Evolutionary conservation across 176 grass and related monocot genomes (phyloP), one percentile per base, ranked within the genome.

Genomic region (Tillandsia leiboldiana): DNA sequence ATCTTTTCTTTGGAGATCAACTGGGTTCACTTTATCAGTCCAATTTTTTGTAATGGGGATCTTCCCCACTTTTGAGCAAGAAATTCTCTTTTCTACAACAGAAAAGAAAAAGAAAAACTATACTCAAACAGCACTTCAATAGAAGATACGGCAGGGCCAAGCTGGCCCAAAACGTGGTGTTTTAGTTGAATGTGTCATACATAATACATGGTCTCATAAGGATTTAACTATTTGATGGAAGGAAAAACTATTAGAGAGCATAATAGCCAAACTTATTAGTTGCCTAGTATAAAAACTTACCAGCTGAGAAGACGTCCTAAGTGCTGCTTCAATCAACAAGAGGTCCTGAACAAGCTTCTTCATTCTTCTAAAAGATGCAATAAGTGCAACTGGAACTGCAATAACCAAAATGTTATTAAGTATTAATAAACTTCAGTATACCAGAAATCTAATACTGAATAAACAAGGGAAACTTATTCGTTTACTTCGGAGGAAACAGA

Each of bases 331-430:
- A 79, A 94, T 86, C 67, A 88, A 63, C 51, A 75, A 82, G 52
- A 77, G 72, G 12, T 94, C 87, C 49, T 90, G 78, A 67, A 67
- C 72, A 24, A 99, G 90, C 81, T 83, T 99, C 84, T 90, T 99
- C 87, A 99, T 94, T 82, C 75, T 99, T 78, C 90, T 88, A 53
- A 99, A 99, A 22, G 90, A 94, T 66, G 90, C 82, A 9, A 99
- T 88, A 58, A 82, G 57, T 78, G 77, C 67, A 71, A 93, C 70
- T 65, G 94, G 87, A 84, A 99, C 94, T 99, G 84, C 77, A 77
- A 22, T n/a, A 65, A 70, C 14, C 33, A 79, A 26, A 53, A 51
- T 63, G 50, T 18, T 65, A 83, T 77, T 59, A 80, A 48, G 68
- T 2, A 18, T 9, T 61, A 42, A 42, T 61, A 18, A 15, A 61